A percentile compares a stretch with the other conserved stretches of the same genome.
phyloP scores from a whole-genome alignment of 75 land plant species.

The Pinus albicaulis region DNA sequence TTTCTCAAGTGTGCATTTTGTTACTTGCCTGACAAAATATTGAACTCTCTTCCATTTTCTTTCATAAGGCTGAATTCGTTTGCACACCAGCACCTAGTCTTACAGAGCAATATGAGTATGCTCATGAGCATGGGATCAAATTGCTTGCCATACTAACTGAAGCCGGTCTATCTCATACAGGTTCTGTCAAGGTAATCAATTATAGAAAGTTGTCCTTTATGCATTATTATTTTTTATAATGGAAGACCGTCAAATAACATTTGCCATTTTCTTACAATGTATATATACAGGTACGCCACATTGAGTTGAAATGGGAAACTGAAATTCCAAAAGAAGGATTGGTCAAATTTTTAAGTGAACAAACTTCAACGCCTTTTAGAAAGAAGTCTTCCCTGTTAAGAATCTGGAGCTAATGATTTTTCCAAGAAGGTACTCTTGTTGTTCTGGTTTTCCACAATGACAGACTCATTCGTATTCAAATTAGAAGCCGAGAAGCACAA shows the following conservation, averaged over 20 bases:
- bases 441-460: too few relatives aligned
- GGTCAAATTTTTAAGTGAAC: constrained; percentile 63
- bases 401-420: too few relatives aligned
- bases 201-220: neutral
- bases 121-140: constrained; percentile 88
- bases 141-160: constrained; percentile 87
- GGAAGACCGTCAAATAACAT: neutral
- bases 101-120: constrained; percentile 98
- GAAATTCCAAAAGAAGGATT: constrained; percentile 65
- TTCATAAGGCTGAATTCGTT: constrained; percentile 85
- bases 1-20: neutral
- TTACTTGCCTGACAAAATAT: constrained; percentile 4
- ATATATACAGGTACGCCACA: constrained; percentile 67
- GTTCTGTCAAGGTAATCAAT: constrained; percentile 62
- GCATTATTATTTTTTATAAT: neutral
- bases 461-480: too few relatives aligned
- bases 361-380: constrained; percentile 15
- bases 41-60: neutral
- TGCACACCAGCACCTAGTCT: constrained; percentile 78
- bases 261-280: neutral
- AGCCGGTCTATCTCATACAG: constrained; percentile 52
- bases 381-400: too few relatives aligned
- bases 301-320: constrained; percentile 73
- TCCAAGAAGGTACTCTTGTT: too few relatives aligned
- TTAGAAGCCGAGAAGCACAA: too few relatives aligned